phyloP scores from a whole-genome alignment of 768 basidiomycete species.

The Lenzites betulinus region DNA sequence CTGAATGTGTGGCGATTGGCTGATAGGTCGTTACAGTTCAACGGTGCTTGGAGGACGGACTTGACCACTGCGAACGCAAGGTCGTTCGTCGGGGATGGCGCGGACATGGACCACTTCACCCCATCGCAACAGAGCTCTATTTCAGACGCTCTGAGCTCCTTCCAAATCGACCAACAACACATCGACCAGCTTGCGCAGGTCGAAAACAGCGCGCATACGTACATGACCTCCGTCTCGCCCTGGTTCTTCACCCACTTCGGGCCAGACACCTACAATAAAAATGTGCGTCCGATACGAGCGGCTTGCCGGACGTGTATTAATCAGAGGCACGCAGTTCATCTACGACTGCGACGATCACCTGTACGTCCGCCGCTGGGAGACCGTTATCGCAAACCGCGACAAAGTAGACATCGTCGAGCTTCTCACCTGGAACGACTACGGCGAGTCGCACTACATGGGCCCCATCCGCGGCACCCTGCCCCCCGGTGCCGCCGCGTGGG shows the following conservation, averaged over 20 bases:
- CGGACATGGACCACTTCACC: conserved; percentile 21
- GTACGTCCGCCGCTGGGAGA: conserved; percentile 65
- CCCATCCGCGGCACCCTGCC: conserved; percentile 47
- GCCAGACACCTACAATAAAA: conserved; percentile 58
- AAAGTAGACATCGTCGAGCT: conserved; percentile 53
- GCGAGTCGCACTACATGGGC: conserved; percentile 74
- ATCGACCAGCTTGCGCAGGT: conserved; percentile 31
- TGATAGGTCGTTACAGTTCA: conserved; percentile 44
- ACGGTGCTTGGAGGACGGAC: conserved; percentile 53
- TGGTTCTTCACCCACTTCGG: conserved; percentile 79
- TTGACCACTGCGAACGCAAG: conserved; percentile 40
- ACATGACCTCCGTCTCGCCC: conserved; percentile 54
- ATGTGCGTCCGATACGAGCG: conserved; percentile 30
- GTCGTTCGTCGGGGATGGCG: conserved; percentile 33
- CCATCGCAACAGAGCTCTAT: conserved; percentile 21
- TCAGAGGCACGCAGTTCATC: conserved; percentile 42
- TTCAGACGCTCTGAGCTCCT: conserved; percentile 24
- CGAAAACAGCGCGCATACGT: conserved; percentile 26
- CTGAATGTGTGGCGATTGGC: no score
- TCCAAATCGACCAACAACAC: conserved; percentile 40
- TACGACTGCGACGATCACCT: conserved; percentile 65
- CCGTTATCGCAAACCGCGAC: conserved; percentile 53
- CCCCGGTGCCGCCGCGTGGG: conserved; percentile 40
- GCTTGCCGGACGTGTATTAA: background rate
- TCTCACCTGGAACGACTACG: conserved; percentile 78